A percentile compares a stretch with the other conserved stretches of the same genome.
phyloP scores from a whole-genome alignment of 2,329 filamentous ascomycete genomes.

The Aspergillus pseudoviridinutans region DNA sequence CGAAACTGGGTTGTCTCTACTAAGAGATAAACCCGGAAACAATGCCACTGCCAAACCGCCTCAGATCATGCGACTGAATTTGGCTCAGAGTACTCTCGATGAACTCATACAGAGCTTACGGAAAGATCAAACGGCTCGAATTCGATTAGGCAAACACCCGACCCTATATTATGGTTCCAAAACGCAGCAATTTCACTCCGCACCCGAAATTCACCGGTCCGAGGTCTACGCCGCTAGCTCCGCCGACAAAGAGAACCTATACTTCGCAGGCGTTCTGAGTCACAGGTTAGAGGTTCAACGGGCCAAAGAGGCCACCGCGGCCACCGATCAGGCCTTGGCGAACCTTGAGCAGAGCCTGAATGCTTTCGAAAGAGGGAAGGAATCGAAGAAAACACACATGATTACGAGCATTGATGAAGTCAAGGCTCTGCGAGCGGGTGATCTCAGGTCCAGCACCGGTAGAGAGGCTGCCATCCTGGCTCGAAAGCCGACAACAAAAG shows the following conservation, averaged over 20 bases:
- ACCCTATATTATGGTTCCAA: constrained; percentile 57
- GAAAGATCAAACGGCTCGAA: constrained; percentile 40
- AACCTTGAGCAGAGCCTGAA: constrained; percentile 57
- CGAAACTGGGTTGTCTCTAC: constrained; percentile 38
- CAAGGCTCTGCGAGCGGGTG: constrained; percentile 33
- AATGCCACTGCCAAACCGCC: constrained; percentile 30
- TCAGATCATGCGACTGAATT: constrained; percentile 46
- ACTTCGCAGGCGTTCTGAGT: constrained; percentile 55
- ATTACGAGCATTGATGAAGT: constrained; percentile 37
- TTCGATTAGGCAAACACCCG: constrained; percentile 48
- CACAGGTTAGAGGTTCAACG: constrained; percentile 55
- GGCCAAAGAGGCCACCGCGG: constrained; percentile 52
- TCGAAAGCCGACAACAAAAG: constrained; percentile 34
- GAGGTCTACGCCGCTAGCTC: constrained; percentile 53
- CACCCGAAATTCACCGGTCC: constrained; percentile 51
- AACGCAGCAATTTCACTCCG: constrained; percentile 52
- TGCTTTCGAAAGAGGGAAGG: constrained; percentile 56
- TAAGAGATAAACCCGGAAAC: constrained; percentile 27
- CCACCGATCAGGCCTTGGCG: constrained; percentile 57
- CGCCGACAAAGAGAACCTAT: constrained; percentile 45
- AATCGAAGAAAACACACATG: constrained; percentile 52
- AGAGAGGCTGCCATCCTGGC: constrained; percentile 25
- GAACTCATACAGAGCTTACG: constrained; percentile 44
- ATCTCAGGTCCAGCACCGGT: constrained; percentile 27
- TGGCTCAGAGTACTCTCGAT: constrained; percentile 42